Evolutionary conservation across 2,329 filamentous ascomycete species (phyloP), one percentile per base, ranked within the genome.

Genomic region (Reticulascus tulasneorum): DNA sequence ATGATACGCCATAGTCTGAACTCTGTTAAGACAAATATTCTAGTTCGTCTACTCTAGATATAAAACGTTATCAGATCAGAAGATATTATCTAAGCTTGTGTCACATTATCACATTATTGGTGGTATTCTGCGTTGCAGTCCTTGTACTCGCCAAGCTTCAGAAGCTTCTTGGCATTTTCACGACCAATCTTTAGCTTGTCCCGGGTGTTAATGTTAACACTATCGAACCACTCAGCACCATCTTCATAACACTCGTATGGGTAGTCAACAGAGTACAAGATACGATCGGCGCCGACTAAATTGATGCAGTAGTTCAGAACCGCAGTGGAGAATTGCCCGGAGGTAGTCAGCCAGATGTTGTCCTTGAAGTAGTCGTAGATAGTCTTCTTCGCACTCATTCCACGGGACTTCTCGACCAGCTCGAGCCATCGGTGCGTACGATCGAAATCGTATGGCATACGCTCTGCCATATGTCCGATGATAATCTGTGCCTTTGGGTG

Each of bases 321-420:
- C 1, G 65, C 54, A 0, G 71, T 75, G 1, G 68, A 75, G 46
- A 77, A 78, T 49, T 77, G 69, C 0, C 74, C 75, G 37, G 62
- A 67, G 1, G 74, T 77, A 4, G 75, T 78, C 45, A 77, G 67
- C 69, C 69, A 78, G 38, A 78, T 58, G 50, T 77, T 77, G 24
- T 65, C 46, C 16, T 59, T 60, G 53, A 77, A 78, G 53, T 77
- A 78, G 13, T 77, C 64, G 15, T 61, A 61, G 45, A 69, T 63
- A 0, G 63, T 66, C 55, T 66, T 65, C 56, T 75, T 66, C 27
- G 35, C 37, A 9, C 52, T 48, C 7, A 68, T 51, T 5, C 63
- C 69, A 1, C 72, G 59, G 0, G 65, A 67, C 56, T 72, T 71
- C 64, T 75, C 71, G 29, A 71, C 52, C 25, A 77, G 71, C 38